Percentiles rank a stretch among this genome's conserved stretches.
phyloP scores from a whole-genome alignment of 2,329 filamentous ascomycete genomes.

The Biscogniauxia mediterranea region DNA sequence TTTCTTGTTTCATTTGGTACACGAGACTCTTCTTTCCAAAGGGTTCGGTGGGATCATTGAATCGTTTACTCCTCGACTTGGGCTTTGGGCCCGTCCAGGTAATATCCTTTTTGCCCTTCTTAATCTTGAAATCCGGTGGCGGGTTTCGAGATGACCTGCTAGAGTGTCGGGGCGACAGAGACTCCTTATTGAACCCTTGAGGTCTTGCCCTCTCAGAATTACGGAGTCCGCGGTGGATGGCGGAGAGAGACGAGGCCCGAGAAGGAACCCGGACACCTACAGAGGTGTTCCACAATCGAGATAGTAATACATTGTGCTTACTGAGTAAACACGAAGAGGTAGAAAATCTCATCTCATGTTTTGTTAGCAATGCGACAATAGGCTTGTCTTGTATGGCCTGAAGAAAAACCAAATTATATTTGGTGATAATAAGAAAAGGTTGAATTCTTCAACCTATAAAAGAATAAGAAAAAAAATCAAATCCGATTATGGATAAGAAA shows the following conservation, averaged over 20 bases:
- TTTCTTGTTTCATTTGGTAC: constrained; percentile 50
- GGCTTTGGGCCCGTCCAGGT: constrained; percentile 40
- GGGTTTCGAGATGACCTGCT: constrained; percentile 24
- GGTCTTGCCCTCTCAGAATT: constrained; percentile 34
- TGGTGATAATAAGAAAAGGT: neutral
- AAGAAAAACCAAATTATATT: neutral
- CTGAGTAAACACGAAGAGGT: constrained; percentile 27
- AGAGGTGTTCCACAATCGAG: constrained; percentile 9
- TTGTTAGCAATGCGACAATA: neutral
- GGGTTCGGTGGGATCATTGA: constrained; percentile 46
- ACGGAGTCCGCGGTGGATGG: constrained; percentile 67
- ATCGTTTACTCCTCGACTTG: constrained; percentile 50
- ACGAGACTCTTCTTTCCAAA: constrained; percentile 58
- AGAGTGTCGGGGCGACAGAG: constrained; percentile 22
- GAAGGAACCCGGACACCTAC: constrained; percentile 16
- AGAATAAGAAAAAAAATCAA: too few relatives aligned
- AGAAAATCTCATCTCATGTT: constrained; percentile 31
- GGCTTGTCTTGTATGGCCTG: constrained; percentile 1
- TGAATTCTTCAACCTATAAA: too few relatives aligned
- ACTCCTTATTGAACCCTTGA: constrained; percentile 29
- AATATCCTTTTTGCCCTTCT: constrained; percentile 53
- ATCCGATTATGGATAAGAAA: neutral
- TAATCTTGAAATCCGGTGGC: constrained; percentile 35
- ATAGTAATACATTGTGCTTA: constrained; percentile 25
- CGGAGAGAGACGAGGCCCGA: constrained; percentile 60